Evolutionary conservation across 805 yeast species (phyloP).

Genomic region (Saccharomycopsis sp.): DNA sequence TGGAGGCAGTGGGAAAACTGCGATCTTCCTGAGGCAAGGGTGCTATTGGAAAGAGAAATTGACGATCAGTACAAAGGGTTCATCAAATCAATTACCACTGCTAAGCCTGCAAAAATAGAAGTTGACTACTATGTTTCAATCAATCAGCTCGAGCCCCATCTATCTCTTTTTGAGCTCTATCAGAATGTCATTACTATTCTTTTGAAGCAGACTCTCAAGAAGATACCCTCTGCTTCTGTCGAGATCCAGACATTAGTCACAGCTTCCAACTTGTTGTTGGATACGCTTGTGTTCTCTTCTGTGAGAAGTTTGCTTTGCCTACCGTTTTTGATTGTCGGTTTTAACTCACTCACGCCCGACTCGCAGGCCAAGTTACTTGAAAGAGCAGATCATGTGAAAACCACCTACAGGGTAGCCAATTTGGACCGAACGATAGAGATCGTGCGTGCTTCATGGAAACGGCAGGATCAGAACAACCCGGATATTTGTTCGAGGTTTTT

Average conservation of each 20-base stretch:
- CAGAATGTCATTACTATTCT: slow-evolving; percentile 7
- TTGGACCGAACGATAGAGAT: slow-evolving; percentile 3
- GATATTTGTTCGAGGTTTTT: background rate
- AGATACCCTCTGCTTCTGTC: background rate
- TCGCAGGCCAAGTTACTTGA: background rate
- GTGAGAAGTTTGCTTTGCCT: slow-evolving; percentile 15
- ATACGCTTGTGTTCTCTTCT: slow-evolving; percentile 4
- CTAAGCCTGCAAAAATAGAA: background rate
- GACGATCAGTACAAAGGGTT: background rate
- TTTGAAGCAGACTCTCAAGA: background rate
- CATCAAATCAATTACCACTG: background rate
- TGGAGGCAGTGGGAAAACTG: background rate
- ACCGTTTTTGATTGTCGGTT: slow-evolving; percentile 12
- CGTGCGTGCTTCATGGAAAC: slow-evolving; percentile 10
- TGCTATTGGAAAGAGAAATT: slow-evolving; percentile 1
- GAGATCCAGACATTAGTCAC: slow-evolving; percentile 9
- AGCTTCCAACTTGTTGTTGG: slow-evolving; percentile 1
- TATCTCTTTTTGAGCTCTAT: slow-evolving; percentile 8
- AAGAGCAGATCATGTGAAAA: slow-evolving; percentile 3
- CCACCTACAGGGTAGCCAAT: slow-evolving; percentile 8
- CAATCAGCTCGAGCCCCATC: slow-evolving; percentile 7
- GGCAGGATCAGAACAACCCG: background rate
- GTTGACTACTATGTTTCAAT: slow-evolving; percentile 6
- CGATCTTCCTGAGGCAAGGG: background rate
- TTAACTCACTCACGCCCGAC: slow-evolving; percentile 4